phyloP scores from a whole-genome alignment of 371 early-diverging fungal species.

The Mucor indicus region DNA sequence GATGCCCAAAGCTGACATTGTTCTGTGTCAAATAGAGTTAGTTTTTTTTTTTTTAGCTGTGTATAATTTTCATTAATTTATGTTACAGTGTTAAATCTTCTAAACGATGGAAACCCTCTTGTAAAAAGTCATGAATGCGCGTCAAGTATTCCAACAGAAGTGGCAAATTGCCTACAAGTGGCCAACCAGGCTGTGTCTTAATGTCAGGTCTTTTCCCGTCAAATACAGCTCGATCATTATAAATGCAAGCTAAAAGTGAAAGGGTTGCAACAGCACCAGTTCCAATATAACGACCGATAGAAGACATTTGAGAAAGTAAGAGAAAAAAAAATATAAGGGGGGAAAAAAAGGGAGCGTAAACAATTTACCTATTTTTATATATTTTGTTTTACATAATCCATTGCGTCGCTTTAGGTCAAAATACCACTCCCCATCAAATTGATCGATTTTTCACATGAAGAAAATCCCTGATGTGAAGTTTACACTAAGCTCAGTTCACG shows the following conservation, averaged over 20 bases:
- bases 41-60: too few relatives aligned
- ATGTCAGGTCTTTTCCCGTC: conserved; percentile 10
- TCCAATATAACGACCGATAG: conserved; percentile 7
- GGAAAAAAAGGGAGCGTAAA: neutral
- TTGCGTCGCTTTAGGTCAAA: too few relatives aligned
- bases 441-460: too few relatives aligned
- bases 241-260: conserved; percentile 18
- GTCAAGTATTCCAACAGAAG: conserved; percentile 10
- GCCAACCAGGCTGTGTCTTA: conserved; percentile 16
- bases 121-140: conserved; percentile 20
- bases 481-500: too few relatives aligned
- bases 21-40: conserved; percentile 4
- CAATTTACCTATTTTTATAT: too few relatives aligned
- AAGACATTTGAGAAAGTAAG: conserved; percentile 2
- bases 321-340: neutral
- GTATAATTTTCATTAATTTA: too few relatives aligned
- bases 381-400: too few relatives aligned
- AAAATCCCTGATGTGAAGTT: too few relatives aligned
- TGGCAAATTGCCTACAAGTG: conserved; percentile 24
- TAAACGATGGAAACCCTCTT: conserved; percentile 14
- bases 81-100: conserved; percentile 17
- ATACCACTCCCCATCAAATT: too few relatives aligned
- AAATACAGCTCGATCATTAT: conserved; percentile 23
- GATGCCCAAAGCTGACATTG: conserved; percentile 10
- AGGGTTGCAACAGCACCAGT: conserved; percentile 10